Evolutionary conservation across 805 yeast species (phyloP), one percentile per base, ranked within the genome.

Genomic region (Kluyveromyces lactis): DNA sequence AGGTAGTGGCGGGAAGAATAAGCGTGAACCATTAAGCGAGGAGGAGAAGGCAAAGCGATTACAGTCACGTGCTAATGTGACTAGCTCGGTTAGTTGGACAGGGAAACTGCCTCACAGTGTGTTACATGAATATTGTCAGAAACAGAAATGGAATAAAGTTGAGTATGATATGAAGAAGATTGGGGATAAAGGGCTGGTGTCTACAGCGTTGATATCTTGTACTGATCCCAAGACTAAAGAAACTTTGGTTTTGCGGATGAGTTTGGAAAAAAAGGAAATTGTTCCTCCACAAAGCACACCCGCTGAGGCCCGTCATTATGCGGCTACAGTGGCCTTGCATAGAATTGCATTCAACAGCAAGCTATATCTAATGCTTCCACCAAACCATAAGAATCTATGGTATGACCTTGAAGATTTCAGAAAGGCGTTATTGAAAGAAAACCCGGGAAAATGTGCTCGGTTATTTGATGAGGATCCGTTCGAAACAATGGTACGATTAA

Each of bases 21-120:
- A 45, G 18, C 42, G 40, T 12, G 46, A 41, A 7, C 48, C 42
- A 10, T 41, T 41, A 9, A 44, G 36, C 1, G 45, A 40, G 12
- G 45, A 37, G 15, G 51, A 47, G 28, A 52, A 43, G 12, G 50
- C 39, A n/a, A 49, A 53, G 39, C 66, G 61, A 35, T 59, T 55
- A 29, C 58, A 52, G 38, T 44, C 64, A 45, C 54, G 78, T 47
- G 57, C 72, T 21, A 61, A 70, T n/a, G 82, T 79, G 0, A 72
- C 83, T 0, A 79, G 82, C 12, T 73, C 81, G 27, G 65, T 79
- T 33, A 86, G 90, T 21, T 87, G 96, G 96, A 87, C 96, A 0
- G 98, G 98, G 1, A 90, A 90, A 52, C 67, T 90, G 12, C 97
- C 98, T 0, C 86, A 84, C 2, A 79, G 92, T 0, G 61, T 90